These are phyloP conservation scores for Fagus sylvatica DNA, from an alignment of 306 rosid genomes.

Conservation along the genomic window DNA sequence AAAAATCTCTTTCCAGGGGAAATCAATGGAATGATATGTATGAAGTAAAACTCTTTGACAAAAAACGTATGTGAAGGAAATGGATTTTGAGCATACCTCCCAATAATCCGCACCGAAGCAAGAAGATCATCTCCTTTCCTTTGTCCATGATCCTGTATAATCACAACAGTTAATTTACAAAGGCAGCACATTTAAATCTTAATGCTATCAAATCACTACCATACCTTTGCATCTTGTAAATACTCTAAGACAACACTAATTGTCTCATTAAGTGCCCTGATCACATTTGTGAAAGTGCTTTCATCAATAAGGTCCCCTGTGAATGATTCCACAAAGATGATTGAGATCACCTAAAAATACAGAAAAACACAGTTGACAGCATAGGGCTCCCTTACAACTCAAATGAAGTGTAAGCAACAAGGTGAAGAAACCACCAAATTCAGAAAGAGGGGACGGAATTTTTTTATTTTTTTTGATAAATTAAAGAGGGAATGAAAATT, in stretches of 20 bases:
- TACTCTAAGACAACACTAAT: constrained; percentile 70
- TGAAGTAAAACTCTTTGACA: background rate
- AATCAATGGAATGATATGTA: background rate
- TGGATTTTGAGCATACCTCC: constrained; percentile 55
- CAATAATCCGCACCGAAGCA: constrained; percentile 88
- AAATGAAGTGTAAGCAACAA: background rate
- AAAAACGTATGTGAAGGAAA: background rate
- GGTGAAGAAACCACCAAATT: background rate
- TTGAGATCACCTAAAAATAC: background rate
- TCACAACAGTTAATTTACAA: constrained; percentile 27
- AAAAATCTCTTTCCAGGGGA: too few species aligned
- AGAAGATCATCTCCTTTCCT: constrained; percentile 88
- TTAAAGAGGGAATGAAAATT: background rate
- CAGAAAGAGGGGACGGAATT: background rate
- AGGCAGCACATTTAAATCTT: constrained; percentile 14
- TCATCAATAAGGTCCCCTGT: constrained; percentile 62
- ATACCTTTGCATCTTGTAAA: constrained; percentile 90
- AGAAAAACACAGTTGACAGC: constrained; percentile 1
- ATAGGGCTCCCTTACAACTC: constrained; percentile 7
- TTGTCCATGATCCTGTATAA: constrained; percentile 72
- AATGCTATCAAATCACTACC: constrained; percentile 23
- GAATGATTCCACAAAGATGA: constrained; percentile 24
- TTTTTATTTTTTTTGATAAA: too few species aligned
- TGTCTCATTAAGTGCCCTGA: constrained; percentile 82
- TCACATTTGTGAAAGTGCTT: constrained; percentile 50